Conservation (phyloP, 2,329 filamentous ascomycete species). For the Fusarium chuoi region DNA sequence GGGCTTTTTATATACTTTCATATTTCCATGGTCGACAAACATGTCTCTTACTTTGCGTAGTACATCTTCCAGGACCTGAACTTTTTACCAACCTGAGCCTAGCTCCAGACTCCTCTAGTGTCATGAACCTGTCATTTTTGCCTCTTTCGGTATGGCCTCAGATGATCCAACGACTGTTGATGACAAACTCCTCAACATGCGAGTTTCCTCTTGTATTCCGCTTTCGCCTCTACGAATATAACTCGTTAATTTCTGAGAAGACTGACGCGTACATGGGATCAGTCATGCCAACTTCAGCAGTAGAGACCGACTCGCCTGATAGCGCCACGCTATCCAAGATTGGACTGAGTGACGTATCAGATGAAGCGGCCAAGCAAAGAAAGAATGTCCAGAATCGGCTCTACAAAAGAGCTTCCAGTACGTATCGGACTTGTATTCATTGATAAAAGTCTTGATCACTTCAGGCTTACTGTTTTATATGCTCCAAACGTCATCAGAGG, state of each 20-base stretch:
- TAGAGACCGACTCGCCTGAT: no score
- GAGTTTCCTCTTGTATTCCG: not conserved
- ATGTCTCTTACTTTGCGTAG: not conserved
- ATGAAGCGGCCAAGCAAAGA: not conserved
- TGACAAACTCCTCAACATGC: not conserved
- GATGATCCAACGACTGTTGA: no score
- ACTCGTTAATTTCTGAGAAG: not conserved
- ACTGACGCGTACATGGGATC: no score
- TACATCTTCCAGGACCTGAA: not conserved
- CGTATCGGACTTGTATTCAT: fast-evolving
- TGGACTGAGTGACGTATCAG: not conserved
- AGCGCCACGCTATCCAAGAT: not conserved
- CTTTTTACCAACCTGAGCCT: not conserved
- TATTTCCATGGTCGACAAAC: not conserved
- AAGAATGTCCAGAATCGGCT: not conserved
- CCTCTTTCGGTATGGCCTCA: not conserved
- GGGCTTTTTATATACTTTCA: fast-evolving
- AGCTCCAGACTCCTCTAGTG: not conserved
- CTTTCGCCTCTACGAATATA: not conserved
- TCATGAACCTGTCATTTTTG: not conserved
- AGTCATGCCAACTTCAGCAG: not conserved
- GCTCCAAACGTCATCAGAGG: not conserved
- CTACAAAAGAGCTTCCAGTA: not conserved
- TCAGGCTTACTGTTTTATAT: no score
- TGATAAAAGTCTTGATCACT: no score